phyloP scores from a whole-genome alignment of 2,329 filamentous ascomycete species.

The Biscogniauxia mediterranea region DNA sequence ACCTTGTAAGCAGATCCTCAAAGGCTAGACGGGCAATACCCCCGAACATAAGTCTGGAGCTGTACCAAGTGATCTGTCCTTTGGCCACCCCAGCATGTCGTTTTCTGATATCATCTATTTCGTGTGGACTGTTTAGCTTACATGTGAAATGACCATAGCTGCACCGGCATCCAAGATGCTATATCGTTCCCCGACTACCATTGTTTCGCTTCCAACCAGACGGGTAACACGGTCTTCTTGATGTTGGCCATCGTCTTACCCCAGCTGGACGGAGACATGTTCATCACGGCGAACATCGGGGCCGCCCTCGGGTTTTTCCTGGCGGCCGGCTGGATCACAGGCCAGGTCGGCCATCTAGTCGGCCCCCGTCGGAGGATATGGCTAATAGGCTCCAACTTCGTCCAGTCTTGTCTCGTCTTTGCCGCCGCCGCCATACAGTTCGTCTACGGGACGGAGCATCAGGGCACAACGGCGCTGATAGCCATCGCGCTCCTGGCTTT shows the following conservation, averaged over 20 bases:
- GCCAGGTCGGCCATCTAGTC: constrained; percentile 54
- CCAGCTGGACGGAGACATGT: constrained; percentile 45
- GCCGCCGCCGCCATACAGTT: constrained; percentile 50
- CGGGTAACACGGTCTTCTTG: constrained; percentile 63
- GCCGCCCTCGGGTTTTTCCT: constrained; percentile 56
- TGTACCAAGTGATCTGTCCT: not conserved
- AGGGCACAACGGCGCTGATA: constrained; percentile 39
- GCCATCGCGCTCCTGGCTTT: constrained; percentile 53
- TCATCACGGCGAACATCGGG: constrained; percentile 53
- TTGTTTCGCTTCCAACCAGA: constrained; percentile 64
- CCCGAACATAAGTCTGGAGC: not conserved
- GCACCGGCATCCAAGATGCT: constrained; percentile 55
- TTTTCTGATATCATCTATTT: not conserved
- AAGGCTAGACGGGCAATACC: not conserved
- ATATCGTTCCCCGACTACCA: constrained; percentile 60
- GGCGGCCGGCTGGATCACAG: constrained; percentile 51
- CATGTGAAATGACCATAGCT: constrained; percentile 24
- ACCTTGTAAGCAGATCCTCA: constrained; percentile 38
- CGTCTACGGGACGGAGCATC: constrained; percentile 34
- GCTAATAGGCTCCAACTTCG: constrained; percentile 51
- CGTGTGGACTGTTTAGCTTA: constrained; percentile 4
- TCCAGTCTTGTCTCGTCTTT: constrained; percentile 57
- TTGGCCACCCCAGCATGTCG: not conserved
- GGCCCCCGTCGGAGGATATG: constrained; percentile 51
- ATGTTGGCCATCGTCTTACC: constrained; percentile 50